phyloP scores from a whole-genome alignment of 179 eudicot genomes.

The Beta lomatogona region DNA sequence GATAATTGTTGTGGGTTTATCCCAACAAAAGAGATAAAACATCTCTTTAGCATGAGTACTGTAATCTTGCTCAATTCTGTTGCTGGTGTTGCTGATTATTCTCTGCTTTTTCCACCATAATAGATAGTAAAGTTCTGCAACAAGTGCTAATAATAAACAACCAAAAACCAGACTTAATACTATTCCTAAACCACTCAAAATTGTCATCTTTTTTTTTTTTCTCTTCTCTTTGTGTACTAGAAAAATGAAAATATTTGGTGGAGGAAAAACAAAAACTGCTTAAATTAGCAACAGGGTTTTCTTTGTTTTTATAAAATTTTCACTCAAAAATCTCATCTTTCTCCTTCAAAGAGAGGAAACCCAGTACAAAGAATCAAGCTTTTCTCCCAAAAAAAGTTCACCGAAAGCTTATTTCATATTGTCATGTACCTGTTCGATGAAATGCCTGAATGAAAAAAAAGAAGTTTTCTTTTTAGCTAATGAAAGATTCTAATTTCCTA shows the following conservation, averaged over 20 bases:
- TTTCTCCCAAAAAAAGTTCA: conserved; percentile 11
- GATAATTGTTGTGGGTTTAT: conserved; percentile 36
- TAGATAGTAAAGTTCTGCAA: conserved; percentile 80
- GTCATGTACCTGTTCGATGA: conserved; percentile 26
- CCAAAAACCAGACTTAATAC: conserved; percentile 71
- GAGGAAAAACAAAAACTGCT: background rate
- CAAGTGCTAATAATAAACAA: conserved; percentile 59
- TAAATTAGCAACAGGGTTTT: background rate
- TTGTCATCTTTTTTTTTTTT: conserved; percentile 44
- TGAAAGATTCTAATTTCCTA: conserved; percentile 23
- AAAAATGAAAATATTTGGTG: background rate
- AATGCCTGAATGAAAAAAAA: conserved; percentile 26
- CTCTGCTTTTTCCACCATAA: conserved; percentile 70
- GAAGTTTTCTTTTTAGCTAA: conserved; percentile 16
- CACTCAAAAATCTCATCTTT: conserved; percentile 10
- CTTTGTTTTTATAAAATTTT: background rate
- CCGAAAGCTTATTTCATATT: conserved; percentile 22
- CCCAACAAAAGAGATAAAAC: conserved; percentile 61
- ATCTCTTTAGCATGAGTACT: conserved; percentile 40
- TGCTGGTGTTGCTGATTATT: conserved; percentile 16
- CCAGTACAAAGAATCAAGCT: conserved; percentile 23
- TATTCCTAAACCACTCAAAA: conserved; percentile 70
- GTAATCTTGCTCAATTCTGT: conserved; percentile 36
- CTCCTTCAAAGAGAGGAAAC: conserved; percentile 18
- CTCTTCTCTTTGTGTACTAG: background rate